Evolutionary conservation across 192 early-diverging fungal genomes (phyloP), one percentile per base, ranked within the genome.

Genomic region (Mortierella hygrophila): DNA sequence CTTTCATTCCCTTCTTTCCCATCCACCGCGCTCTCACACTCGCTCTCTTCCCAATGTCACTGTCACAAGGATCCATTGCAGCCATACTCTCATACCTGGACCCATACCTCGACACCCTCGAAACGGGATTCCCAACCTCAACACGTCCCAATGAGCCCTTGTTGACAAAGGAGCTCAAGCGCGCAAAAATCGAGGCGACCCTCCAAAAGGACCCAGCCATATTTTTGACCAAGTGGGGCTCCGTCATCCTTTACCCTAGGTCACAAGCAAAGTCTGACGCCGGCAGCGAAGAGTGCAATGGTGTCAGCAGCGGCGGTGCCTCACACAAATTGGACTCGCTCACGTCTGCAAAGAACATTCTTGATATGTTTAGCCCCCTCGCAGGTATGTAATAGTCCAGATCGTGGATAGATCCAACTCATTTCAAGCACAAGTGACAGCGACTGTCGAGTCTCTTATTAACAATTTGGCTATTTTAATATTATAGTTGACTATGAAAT

Each of bases 221-320:
- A 72, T 86, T 86, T 57, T 29, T 86, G 75, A 74, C 84, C 42
- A 80, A 72, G 20, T 86, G 84, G 84, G 84, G 84, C 11, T 80
- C 84, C 15, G 84, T 86, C 41, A 75, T 86, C 4, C 79, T 86
- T 29, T 86, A 86, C 70, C 84, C 84, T 69, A 79, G 84, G 18
- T 76, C 78, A 77, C 68, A 44, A 46, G 3, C 49, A 10, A 3
- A 32, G 18, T 15, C 38, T 42, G 13, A 8, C 3, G 16, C 37
- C 1, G 18, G 26, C 54, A 74, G n/a, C 13, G 68, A 26, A 23
- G 60, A 21, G 55, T n/a, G 35, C 20, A 42, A 38, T n/a, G 4
- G 23, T 38, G 42, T 41, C 16, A 40, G 44, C 35, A 18, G 52
- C 35, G 72, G 20, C 32, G 8, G 35, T 35, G 35, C 35, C 35